Conservation (phyloP, 441 rosid species). For the Omphalea diandra region DNA sequence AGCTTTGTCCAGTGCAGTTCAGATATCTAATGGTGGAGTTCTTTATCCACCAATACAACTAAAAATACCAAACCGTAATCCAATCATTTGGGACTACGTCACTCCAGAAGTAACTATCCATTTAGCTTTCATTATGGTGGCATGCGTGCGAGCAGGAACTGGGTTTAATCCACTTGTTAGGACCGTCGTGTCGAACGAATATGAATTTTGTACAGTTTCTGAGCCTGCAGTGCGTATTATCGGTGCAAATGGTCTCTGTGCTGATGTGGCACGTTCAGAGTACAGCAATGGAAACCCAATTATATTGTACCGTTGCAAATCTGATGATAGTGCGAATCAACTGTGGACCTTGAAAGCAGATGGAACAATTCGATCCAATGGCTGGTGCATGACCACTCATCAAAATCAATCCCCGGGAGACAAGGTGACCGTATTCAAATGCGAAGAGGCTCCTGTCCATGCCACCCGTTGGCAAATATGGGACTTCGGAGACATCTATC, state of each 20-base stretch:
- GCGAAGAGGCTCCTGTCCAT: not conserved
- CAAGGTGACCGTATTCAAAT: not conserved
- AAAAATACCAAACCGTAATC: not conserved
- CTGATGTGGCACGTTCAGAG: not conserved
- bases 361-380: not conserved
- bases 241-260: slow-evolving; percentile 4
- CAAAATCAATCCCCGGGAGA: not conserved
- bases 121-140: not conserved
- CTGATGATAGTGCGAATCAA: not conserved
- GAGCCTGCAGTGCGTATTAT: not conserved
- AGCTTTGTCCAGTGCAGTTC: not conserved
- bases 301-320: not conserved
- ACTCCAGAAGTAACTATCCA: not conserved
- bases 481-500: not conserved
- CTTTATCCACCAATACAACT: not conserved
- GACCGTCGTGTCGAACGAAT: not conserved
- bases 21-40: not conserved
- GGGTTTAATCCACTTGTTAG: not conserved
- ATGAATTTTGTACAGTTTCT: not conserved
- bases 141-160: not conserved
- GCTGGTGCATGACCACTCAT: not conserved
- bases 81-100: not conserved
- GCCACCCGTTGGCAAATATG: not conserved
- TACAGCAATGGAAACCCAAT: not conserved
- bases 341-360: not conserved